Conservation (phyloP, 345 rosid genomes). For the Eucalyptus decipiens region DNA sequence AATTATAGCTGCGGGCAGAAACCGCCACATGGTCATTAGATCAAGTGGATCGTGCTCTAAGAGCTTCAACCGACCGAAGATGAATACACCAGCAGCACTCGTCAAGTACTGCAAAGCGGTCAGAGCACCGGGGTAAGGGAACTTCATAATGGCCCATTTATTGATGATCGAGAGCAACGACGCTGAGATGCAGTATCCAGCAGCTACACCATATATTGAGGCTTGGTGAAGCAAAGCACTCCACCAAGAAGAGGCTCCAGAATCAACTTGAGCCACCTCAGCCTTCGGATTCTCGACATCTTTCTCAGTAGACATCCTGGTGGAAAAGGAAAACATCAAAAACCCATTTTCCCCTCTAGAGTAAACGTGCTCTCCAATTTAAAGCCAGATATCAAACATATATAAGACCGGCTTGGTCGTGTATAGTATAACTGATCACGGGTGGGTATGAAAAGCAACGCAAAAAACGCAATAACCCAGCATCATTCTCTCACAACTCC, state of each 20-base stretch:
- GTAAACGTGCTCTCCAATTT: not conserved
- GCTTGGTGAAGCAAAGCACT: conserved; percentile 37
- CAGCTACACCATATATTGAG: conserved; percentile 70
- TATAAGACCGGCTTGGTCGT: not conserved
- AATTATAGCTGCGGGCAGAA: conserved; percentile 88
- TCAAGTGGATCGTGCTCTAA: conserved; percentile 64
- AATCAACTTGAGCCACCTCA: conserved; percentile 1
- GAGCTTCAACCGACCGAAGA: conserved; percentile 45
- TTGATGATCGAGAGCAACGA: conserved; percentile 91
- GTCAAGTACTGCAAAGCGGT: conserved; percentile 91
- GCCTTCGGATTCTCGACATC: conserved; percentile 33
- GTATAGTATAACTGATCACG: not conserved
- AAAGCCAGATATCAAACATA: not conserved
- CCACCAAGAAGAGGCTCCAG: conserved; percentile 25
- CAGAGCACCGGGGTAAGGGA: conserved; percentile 93
- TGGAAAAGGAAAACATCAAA: not conserved
- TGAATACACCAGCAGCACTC: conserved; percentile 71
- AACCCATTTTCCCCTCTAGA: not conserved
- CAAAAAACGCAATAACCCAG: not conserved
- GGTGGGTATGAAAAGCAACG: not conserved
- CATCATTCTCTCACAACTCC: not conserved
- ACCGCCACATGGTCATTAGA: conserved; percentile 82
- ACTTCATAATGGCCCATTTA: conserved; percentile 96
- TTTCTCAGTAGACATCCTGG: conserved; percentile 17
- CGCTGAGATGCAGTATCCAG: conserved; percentile 92